Evolutionary conservation across 352 stramenopile species (phyloP).

Genomic region (Pythium dissimile): DNA sequence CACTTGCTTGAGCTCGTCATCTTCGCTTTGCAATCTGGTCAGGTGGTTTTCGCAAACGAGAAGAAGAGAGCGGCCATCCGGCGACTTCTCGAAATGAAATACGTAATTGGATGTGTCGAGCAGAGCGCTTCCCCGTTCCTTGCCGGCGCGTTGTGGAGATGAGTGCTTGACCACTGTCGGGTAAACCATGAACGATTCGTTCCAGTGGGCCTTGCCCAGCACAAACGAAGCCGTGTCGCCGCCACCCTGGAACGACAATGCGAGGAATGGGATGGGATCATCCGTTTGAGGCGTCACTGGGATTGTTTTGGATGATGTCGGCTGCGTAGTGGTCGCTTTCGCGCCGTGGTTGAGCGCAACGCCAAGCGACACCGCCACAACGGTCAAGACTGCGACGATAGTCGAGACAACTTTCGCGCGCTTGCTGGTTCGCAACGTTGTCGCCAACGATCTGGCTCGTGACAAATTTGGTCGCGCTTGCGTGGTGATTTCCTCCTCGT

Average conservation of each 20-base stretch:
- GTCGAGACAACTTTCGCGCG: background rate
- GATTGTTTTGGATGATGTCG: conserved; percentile 16
- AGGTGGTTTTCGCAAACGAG: conserved; percentile 63
- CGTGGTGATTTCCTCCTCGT: background rate
- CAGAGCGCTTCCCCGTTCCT: conserved; percentile 52
- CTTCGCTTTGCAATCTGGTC: conserved; percentile 28
- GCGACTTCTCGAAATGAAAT: conserved; percentile 63
- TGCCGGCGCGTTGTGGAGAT: conserved; percentile 30
- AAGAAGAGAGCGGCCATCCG: conserved; percentile 32
- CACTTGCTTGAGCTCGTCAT: conserved; percentile 45
- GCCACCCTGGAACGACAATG: conserved; percentile 30
- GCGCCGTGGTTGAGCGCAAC: background rate
- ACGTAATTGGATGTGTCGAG: conserved; percentile 56
- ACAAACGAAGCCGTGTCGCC: conserved; percentile 38
- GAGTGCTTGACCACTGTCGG: conserved; percentile 60
- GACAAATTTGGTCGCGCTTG: background rate
- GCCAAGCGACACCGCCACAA: conserved; percentile 10
- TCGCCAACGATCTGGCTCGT: background rate
- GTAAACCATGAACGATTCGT: conserved; percentile 68
- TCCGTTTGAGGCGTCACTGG: conserved; percentile 10
- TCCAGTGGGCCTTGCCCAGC: conserved; percentile 54
- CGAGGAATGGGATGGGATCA: conserved; percentile 33
- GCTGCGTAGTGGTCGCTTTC: background rate
- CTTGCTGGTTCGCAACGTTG: conserved; percentile 9
- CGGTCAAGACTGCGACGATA: conserved; percentile 3